phyloP scores from a whole-genome alignment of 139 green algal species.

The Micractinium sp. region DNA sequence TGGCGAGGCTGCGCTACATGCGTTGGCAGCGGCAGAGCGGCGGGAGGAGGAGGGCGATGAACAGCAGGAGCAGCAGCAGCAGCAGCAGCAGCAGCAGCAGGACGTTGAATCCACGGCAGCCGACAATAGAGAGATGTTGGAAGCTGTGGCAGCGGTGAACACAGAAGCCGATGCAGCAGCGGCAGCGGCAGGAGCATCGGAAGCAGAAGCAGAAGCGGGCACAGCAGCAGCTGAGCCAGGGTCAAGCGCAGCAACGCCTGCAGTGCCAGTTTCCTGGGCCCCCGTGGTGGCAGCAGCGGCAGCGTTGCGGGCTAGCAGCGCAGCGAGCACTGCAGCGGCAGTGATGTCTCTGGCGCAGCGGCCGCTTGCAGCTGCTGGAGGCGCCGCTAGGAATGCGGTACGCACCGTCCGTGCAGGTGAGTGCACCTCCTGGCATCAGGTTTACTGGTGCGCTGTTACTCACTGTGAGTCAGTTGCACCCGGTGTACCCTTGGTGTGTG shows the following conservation, averaged over 20 bases:
- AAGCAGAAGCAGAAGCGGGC: background rate
- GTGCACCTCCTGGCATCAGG: background rate
- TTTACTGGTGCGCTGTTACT: too few relatives aligned
- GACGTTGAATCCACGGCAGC: background rate
- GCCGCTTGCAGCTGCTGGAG: background rate
- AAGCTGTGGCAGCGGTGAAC: background rate
- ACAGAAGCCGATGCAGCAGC: background rate
- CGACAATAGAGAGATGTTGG: background rate
- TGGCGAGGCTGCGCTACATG: background rate
- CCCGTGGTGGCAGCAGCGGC: background rate
- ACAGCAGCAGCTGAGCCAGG: background rate
- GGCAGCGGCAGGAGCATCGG: background rate
- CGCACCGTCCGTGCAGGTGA: slow-evolving; percentile 6
- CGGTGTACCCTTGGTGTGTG: background rate
- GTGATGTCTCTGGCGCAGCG: background rate
- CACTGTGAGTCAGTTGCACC: background rate
- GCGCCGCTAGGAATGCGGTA: background rate
- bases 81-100: background rate
- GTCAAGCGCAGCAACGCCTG: background rate
- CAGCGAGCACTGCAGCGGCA: background rate
- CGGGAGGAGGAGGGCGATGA: background rate
- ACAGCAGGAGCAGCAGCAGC: background rate
- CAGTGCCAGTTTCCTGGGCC: background rate
- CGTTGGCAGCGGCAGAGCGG: background rate
- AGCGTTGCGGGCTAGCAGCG: background rate